Evolutionary conservation across 129 eudicot species (phyloP).

Genomic region (Flaveria ramosissima): DNA sequence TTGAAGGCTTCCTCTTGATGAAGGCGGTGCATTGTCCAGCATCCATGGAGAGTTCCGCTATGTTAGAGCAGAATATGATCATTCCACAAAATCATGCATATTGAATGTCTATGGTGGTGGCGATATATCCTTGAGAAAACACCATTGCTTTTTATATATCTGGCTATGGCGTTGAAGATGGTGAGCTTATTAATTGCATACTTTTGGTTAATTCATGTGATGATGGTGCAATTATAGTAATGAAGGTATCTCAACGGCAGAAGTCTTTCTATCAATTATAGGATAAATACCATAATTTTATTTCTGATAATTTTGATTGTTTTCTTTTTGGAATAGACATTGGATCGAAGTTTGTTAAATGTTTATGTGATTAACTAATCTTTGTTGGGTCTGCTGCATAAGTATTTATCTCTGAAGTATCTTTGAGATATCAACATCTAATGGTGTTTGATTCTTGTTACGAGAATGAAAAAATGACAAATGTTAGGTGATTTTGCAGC

Average conservation of each 20-base stretch:
- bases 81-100: background rate
- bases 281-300: slow-evolving; percentile 2
- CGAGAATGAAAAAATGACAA: slow-evolving; percentile 25
- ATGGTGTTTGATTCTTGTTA: background rate
- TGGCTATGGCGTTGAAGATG: background rate
- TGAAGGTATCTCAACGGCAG: background rate
- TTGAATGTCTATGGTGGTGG: slow-evolving; percentile 43
- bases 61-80: background rate
- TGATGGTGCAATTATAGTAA: slow-evolving; percentile 25
- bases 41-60: slow-evolving; percentile 45
- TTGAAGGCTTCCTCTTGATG: no score
- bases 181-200: background rate
- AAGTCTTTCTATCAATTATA: slow-evolving; percentile 17
- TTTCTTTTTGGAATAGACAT: no score
- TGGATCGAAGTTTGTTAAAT: background rate
- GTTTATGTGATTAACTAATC: background rate
- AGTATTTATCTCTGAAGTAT: background rate
- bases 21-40: slow-evolving; percentile 32
- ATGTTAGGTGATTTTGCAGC: slow-evolving; percentile 26
- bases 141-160: slow-evolving; percentile 3
- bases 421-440: background rate
- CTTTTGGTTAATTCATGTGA: slow-evolving; percentile 34
- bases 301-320: background rate
- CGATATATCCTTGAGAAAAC: slow-evolving; percentile 25
- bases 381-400: background rate